phyloP scores from a whole-genome alignment of 2,329 filamentous ascomycete species.

The Cladophialophora exuberans region DNA sequence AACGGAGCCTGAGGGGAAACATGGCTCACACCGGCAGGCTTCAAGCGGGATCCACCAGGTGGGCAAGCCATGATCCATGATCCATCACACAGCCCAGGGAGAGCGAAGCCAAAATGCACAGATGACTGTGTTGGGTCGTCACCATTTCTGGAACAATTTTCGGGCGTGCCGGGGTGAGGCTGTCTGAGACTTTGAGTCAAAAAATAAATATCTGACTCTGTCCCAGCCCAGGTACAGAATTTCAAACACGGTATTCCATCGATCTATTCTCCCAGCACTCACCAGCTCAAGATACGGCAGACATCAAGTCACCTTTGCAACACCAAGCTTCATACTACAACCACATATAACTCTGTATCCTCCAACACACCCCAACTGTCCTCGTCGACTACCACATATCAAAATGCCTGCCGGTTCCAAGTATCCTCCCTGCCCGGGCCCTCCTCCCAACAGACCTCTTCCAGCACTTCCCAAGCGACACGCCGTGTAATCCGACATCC shows the following conservation, averaged over 20 bases:
- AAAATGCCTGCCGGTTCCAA: slow-evolving; percentile 37
- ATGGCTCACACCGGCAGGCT: slow-evolving; percentile 16
- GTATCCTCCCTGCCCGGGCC: slow-evolving; percentile 39
- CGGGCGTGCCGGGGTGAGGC: slow-evolving; percentile 22
- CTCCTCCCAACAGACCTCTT: slow-evolving; percentile 38
- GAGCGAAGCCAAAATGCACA: slow-evolving; percentile 15
- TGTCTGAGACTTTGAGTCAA: slow-evolving; percentile 12
- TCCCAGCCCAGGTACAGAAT: slow-evolving; percentile 11
- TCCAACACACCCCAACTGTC: slow-evolving; percentile 5
- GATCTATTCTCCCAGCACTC: background rate
- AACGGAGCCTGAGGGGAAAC: slow-evolving; percentile 3
- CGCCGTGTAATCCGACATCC: background rate
- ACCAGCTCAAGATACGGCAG: background rate
- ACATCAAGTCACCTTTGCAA: too few species aligned
- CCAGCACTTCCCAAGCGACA: slow-evolving; percentile 35
- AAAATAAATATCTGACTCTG: slow-evolving; percentile 30
- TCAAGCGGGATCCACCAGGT: slow-evolving; percentile 22
- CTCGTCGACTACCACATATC: slow-evolving; percentile 3
- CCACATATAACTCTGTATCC: too few species aligned
- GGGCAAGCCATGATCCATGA: too few species aligned
- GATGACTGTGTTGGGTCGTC: slow-evolving; percentile 29
- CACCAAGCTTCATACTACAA: too few species aligned
- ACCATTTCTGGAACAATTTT: slow-evolving; percentile 32
- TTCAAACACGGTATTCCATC: slow-evolving; percentile 8
- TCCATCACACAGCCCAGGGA: slow-evolving; percentile 11